Conservation (phyloP, 2,329 filamentous ascomycete genomes). For the Apiospora saccharicola region DNA sequence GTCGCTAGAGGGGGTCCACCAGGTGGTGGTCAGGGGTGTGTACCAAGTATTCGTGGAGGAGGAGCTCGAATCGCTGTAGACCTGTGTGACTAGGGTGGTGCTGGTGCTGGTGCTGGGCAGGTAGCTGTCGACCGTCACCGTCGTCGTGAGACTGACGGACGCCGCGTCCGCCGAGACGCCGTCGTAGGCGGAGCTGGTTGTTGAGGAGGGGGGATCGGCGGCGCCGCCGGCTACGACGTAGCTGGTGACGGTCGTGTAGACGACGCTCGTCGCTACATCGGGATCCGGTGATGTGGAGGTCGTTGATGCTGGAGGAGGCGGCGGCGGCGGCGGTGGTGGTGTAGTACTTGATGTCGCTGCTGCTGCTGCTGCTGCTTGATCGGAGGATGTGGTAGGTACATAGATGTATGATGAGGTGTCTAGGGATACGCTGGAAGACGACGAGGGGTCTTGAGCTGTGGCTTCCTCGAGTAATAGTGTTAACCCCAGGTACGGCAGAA, state of each 20-base stretch:
- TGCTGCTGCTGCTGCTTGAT: neutral
- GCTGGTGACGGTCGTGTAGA: neutral
- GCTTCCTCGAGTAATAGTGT: neutral
- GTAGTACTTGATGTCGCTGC: neutral
- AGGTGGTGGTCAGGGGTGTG: neutral
- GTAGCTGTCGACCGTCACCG: conserved; percentile 1
- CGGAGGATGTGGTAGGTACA: neutral
- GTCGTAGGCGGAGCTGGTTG: neutral
- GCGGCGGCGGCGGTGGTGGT: neutral
- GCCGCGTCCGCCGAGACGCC: neutral
- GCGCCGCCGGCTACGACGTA: neutral
- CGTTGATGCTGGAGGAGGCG: neutral
- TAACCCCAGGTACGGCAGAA: conserved; percentile 7
- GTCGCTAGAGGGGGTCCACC: no score
- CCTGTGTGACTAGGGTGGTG: neutral
- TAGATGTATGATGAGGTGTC: neutral
- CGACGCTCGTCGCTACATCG: neutral
- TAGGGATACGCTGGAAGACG: neutral
- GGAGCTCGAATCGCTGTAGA: neutral
- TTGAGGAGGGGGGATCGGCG: neutral
- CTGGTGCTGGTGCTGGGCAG: neutral
- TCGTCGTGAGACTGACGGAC: neutral
- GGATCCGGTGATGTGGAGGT: neutral
- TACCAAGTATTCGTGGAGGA: neutral
- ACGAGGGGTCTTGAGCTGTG: neutral